Conservation (phyloP, 495 filamentous ascomycete genomes). For the Cercophora samala region DNA sequence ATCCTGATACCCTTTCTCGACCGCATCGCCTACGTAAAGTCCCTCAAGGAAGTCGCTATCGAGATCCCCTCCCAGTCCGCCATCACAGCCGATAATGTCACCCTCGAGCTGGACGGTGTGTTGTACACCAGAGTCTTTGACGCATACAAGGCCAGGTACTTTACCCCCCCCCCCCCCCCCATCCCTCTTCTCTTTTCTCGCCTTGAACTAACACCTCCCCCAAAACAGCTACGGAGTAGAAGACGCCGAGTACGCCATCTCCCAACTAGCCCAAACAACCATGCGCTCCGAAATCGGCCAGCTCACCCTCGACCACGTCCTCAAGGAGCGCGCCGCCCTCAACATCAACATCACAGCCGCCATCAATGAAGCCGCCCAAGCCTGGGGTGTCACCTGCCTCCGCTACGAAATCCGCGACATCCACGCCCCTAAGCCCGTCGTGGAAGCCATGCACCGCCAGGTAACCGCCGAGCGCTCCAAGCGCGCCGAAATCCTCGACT, state of each 20-base stretch:
- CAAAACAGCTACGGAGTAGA: slow-evolving; percentile 84
- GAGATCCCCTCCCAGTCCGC: slow-evolving; percentile 94
- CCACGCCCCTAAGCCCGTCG: slow-evolving; percentile 88
- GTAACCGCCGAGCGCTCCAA: slow-evolving; percentile 96
- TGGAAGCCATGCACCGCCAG: slow-evolving; percentile 95
- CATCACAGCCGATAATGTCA: slow-evolving; percentile 98
- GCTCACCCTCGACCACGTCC: slow-evolving; percentile 90
- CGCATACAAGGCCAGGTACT: slow-evolving; percentile 90
- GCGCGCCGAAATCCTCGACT: slow-evolving; percentile 94
- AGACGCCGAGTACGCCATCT: slow-evolving; percentile 98
- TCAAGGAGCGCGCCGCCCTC: slow-evolving; percentile 91
- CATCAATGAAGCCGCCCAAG: slow-evolving; percentile 95
- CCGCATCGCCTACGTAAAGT: slow-evolving; percentile 96
- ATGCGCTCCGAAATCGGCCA: slow-evolving; percentile 99
- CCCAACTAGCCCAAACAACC: slow-evolving; percentile 94
- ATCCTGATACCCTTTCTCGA: slow-evolving; percentile 88
- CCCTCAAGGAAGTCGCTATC: slow-evolving; percentile 89
- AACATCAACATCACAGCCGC: slow-evolving; percentile 97
- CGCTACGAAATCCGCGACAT: slow-evolving; percentile 98
- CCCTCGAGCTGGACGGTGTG: slow-evolving; percentile 90
- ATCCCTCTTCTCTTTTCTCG: slow-evolving; percentile 4
- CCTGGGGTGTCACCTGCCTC: slow-evolving; percentile 93
- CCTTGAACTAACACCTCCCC: slow-evolving; percentile 14
- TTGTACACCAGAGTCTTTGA: slow-evolving; percentile 94
- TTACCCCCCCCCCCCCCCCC: slow-evolving; percentile 5